Evolutionary conservation across 768 basidiomycete species (phyloP).

Genomic region (Hygrophoropsis aurantiaca): DNA sequence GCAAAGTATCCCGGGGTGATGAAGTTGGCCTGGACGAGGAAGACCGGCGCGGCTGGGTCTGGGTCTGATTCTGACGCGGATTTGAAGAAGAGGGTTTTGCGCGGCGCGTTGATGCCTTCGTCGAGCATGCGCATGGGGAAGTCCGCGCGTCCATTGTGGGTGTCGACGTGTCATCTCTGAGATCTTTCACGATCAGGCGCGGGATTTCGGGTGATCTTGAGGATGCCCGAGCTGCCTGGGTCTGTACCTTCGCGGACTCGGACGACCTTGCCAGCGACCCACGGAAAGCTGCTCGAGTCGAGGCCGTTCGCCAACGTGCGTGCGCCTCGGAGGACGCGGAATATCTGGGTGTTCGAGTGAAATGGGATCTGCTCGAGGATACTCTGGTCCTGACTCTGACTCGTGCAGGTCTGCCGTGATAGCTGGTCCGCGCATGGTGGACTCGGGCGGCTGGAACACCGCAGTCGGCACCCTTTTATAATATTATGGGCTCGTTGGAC

Average conservation of each 20-base stretch:
- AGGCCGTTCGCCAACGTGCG: conserved; percentile 3
- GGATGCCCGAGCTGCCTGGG: not conserved
- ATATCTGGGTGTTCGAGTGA: conserved; percentile 1
- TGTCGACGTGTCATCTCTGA: conserved; percentile 3
- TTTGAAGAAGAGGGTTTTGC: conserved; percentile 4
- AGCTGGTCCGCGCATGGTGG: conserved; percentile 1
- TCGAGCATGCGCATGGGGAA: conserved; percentile 5
- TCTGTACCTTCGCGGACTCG: not conserved
- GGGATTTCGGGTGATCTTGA: conserved; percentile 4
- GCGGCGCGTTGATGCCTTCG: conserved; percentile 2
- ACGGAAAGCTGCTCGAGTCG: conserved; percentile 4
- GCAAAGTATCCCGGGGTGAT: too few relatives aligned
- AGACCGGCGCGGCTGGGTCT: too few relatives aligned
- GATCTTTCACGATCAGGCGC: conserved; percentile 3
- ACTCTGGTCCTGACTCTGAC: not conserved
- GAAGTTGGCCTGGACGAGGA: conserved; percentile 2
- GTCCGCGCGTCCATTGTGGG: conserved; percentile 4
- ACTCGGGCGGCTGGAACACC: too few relatives aligned
- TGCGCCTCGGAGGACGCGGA: conserved; percentile 2
- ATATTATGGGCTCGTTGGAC: too few relatives aligned
- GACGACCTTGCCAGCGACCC: conserved; percentile 2
- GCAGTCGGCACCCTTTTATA: too few relatives aligned
- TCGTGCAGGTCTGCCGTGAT: too few relatives aligned
- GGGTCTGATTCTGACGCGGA: too few relatives aligned
- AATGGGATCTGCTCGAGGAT: not conserved